Conservation (phyloP, 2,329 filamentous ascomycete species). For the Penicillium crustosum region DNA sequence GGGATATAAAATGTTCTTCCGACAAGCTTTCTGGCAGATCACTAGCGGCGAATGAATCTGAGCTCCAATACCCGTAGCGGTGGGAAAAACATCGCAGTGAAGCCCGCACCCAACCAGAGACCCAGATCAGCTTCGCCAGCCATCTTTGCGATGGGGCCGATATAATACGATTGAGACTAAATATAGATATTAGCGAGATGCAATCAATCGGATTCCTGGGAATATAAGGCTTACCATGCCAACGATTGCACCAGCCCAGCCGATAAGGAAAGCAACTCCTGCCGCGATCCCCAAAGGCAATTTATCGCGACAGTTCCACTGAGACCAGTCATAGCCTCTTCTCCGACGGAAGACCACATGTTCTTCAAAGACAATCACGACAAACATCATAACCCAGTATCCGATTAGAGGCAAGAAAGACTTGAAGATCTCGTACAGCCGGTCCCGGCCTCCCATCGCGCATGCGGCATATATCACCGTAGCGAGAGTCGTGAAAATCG, state of each 20-base stretch:
- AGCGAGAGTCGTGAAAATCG: conserved; percentile 44
- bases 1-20: background rate
- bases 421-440: conserved; percentile 47
- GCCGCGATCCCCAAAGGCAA: conserved; percentile 47
- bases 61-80: conserved; percentile 38
- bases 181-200: background rate
- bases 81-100: conserved; percentile 38
- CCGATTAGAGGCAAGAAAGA: conserved; percentile 50
- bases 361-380: conserved; percentile 45
- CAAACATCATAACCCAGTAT: conserved; percentile 48
- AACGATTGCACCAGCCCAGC: conserved; percentile 43
- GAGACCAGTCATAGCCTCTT: conserved; percentile 43
- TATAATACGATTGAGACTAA: conserved; percentile 42
- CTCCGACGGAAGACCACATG: conserved; percentile 44
- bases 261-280: conserved; percentile 37
- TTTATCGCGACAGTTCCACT: conserved; percentile 40
- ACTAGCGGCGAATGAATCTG: conserved; percentile 29
- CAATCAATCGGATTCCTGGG: background rate
- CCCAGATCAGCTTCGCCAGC: conserved; percentile 39
- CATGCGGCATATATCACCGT: conserved; percentile 46
- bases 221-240: conserved; percentile 36
- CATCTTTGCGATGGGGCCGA: conserved; percentile 38
- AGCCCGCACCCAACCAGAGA: conserved; percentile 38
- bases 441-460: conserved; percentile 46
- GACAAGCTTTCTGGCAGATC: background rate